phyloP scores from a whole-genome alignment of 129 eudicot species.

The Logfia minima region DNA sequence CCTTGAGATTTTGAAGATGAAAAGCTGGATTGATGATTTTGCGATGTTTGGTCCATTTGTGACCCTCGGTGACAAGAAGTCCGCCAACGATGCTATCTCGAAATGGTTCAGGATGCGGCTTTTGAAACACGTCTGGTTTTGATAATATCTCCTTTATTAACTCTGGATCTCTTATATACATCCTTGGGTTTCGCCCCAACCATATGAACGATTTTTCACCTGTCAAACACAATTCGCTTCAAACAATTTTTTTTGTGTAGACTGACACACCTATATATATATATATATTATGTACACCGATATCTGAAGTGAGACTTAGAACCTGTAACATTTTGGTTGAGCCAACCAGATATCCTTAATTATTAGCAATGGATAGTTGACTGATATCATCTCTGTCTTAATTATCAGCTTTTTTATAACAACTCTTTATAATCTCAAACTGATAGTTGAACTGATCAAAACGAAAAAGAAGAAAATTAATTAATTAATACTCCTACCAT shows the following conservation, averaged over 20 bases:
- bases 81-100: conserved; percentile 41
- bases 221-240: conserved; percentile 16
- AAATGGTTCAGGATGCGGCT: conserved; percentile 42
- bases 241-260: not conserved
- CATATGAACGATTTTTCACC: conserved; percentile 51
- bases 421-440: not conserved
- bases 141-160: conserved; percentile 56
- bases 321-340: no score
- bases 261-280: not conserved
- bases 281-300: no score
- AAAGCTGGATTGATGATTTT: conserved; percentile 52
- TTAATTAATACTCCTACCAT: conserved; percentile 29
- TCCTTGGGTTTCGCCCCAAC: conserved; percentile 53
- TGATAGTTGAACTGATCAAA: no score
- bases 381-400: no score
- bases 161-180: conserved; percentile 48
- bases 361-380: no score
- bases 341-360: not conserved
- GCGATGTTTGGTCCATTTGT: conserved; percentile 58
- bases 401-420: no score
- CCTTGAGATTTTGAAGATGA: conserved; percentile 47
- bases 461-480: not conserved
- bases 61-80: conserved; percentile 39
- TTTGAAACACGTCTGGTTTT: conserved; percentile 51
- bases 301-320: no score